These are phyloP conservation scores for Byssochlamys sp. DNA, from an alignment of 2,329 filamentous ascomycete genomes.

Conservation along the genomic window DNA sequence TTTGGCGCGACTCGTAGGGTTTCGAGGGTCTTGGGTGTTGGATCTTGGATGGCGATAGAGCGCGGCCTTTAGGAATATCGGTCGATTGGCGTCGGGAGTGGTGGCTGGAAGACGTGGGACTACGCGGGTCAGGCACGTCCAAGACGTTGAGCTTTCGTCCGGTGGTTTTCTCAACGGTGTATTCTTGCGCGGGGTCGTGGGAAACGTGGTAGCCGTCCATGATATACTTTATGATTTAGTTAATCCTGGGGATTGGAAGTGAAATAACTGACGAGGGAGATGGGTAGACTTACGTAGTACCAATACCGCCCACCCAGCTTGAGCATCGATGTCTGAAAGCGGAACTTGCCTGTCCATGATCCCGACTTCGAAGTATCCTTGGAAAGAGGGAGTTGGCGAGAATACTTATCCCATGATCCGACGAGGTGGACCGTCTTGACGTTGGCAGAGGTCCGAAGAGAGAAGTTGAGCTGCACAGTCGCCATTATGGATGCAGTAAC, in stretches of 20 bases:
- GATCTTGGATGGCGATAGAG: slow-evolving; percentile 80
- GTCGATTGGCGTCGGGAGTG: slow-evolving; percentile 40
- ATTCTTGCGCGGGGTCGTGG: slow-evolving; percentile 83
- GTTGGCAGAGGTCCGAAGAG: slow-evolving; percentile 87
- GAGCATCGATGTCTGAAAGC: slow-evolving; percentile 79
- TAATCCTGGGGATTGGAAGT: slow-evolving; percentile 3
- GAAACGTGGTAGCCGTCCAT: slow-evolving; percentile 97
- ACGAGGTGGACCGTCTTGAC: slow-evolving; percentile 96
- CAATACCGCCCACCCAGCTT: slow-evolving; percentile 89
- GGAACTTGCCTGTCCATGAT: slow-evolving; percentile 91
- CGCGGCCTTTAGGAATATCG: slow-evolving; percentile 78
- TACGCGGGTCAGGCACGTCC: slow-evolving; percentile 60
- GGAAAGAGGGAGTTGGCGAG: slow-evolving; percentile 84
- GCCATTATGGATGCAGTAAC: slow-evolving; percentile 55
- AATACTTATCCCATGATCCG: slow-evolving; percentile 97
- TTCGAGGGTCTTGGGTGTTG: slow-evolving; percentile 80
- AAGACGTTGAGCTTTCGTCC: slow-evolving; percentile 96
- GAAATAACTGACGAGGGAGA: not conserved
- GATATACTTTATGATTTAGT: slow-evolving; percentile 56
- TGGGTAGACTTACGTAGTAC: slow-evolving; percentile 64
- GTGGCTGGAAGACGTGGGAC: slow-evolving; percentile 26
- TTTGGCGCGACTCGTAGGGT: slow-evolving; percentile 75
- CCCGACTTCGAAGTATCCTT: slow-evolving; percentile 80
- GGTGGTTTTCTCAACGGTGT: slow-evolving; percentile 88
- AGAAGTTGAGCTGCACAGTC: slow-evolving; percentile 86